Conservation (phyloP, 2,329 filamentous ascomycete species). For the Cercospora sp. region DNA sequence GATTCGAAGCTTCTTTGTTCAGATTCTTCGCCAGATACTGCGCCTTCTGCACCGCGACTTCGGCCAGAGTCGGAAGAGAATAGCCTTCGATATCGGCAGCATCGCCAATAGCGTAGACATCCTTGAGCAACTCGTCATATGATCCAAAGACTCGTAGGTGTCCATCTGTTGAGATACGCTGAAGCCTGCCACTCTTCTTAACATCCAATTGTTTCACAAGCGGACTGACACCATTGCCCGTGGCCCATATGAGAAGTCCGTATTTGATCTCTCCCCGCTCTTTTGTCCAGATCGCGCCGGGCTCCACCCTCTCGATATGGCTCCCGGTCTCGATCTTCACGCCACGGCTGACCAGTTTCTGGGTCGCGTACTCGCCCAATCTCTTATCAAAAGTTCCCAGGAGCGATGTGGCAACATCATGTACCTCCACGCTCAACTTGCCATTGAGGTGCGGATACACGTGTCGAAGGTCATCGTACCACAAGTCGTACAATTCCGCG, state of each 20-base stretch:
- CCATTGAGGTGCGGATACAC: constrained; percentile 46
- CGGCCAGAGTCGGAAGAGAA: constrained; percentile 41
- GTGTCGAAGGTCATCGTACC: constrained; percentile 42
- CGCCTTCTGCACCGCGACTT: constrained; percentile 45
- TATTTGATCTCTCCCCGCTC: constrained; percentile 41
- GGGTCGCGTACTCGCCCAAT: constrained; percentile 46
- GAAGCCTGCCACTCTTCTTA: constrained; percentile 39
- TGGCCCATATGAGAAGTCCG: constrained; percentile 46
- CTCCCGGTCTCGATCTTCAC: constrained; percentile 45
- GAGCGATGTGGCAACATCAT: constrained; percentile 48
- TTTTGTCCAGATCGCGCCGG: constrained; percentile 40
- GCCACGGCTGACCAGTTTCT: constrained; percentile 40
- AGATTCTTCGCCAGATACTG: constrained; percentile 40
- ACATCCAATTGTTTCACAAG: constrained; percentile 41
- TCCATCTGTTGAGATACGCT: constrained; percentile 42
- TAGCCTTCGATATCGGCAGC: constrained; percentile 44
- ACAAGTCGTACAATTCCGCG: constrained; percentile 49
- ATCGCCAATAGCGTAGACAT: constrained; percentile 42
- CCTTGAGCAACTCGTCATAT: constrained; percentile 29
- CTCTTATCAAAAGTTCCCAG: constrained; percentile 46
- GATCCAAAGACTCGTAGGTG: constrained; percentile 23
- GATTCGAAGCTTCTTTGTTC: constrained; percentile 26
- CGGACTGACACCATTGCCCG: constrained; percentile 41
- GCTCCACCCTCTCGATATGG: constrained; percentile 42
- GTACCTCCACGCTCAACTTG: constrained; percentile 46